A percentile compares a stretch with the other conserved stretches of the same genome.
phyloP scores from a whole-genome alignment of 257 asterid species.

The Gentiana macrophylla region DNA sequence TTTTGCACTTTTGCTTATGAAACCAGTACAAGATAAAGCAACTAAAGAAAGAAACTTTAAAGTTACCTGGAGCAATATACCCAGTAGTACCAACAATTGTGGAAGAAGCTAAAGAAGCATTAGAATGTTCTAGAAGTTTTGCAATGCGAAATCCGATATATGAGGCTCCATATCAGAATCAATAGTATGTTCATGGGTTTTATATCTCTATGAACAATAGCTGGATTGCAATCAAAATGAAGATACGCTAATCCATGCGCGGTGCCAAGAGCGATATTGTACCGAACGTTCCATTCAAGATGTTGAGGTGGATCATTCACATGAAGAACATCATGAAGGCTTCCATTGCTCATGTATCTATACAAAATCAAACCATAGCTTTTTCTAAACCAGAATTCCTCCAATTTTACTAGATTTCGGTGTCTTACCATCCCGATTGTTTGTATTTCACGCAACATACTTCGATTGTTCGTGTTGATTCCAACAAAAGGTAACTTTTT shows the following conservation, averaged over 20 bases:
- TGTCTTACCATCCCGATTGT: constrained; percentile 75
- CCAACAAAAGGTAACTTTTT: constrained; percentile 51
- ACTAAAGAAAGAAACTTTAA: not conserved
- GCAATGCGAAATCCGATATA: constrained; percentile 80
- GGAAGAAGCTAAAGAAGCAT: constrained; percentile 29
- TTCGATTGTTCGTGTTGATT: constrained; percentile 26
- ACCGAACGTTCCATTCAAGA: constrained; percentile 50
- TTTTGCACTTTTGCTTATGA: no score
- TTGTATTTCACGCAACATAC: constrained; percentile 63
- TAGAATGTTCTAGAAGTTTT: constrained; percentile 51
- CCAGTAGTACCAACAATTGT: constrained; percentile 59
- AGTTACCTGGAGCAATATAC: constrained; percentile 78
- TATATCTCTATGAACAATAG: constrained; percentile 63
- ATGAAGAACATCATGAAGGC: constrained; percentile 66
- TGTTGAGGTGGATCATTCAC: constrained; percentile 22
- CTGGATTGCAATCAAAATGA: constrained; percentile 78
- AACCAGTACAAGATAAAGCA: no score
- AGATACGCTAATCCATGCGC: constrained; percentile 75
- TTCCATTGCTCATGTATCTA: constrained; percentile 61
- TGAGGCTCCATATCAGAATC: constrained; percentile 66
- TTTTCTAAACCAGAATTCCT: constrained; percentile 73
- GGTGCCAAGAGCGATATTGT: constrained; percentile 57
- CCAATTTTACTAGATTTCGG: constrained; percentile 58
- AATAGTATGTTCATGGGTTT: constrained; percentile 71
- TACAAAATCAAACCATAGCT: constrained; percentile 60